These are phyloP conservation scores for Coemansia sp. DNA, from an alignment of 192 early-diverging fungal species.

Conservation along the genomic window DNA sequence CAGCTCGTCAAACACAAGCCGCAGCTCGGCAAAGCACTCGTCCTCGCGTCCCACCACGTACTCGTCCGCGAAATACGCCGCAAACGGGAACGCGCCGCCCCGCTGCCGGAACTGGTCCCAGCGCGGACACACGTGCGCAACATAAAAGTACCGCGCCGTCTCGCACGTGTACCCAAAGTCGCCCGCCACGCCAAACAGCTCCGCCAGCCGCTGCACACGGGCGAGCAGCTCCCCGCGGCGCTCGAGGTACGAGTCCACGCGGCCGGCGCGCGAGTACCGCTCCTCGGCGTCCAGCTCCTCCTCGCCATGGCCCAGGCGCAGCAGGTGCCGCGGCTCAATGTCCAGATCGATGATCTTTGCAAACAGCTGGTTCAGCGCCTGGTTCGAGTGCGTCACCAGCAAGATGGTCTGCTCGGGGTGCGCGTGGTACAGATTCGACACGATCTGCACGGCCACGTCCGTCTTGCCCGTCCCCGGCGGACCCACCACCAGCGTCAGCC, in stretches of 20 bases:
- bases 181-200: conserved; percentile 71
- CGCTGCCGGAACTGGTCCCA: conserved; percentile 71
- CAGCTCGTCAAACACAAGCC: conserved; percentile 80
- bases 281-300: conserved; percentile 81
- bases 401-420: conserved; percentile 86
- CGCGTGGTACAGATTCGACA: conserved; percentile 93
- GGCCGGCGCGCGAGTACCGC: conserved; percentile 89
- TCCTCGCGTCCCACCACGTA: conserved; percentile 51
- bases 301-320: conserved; percentile 93
- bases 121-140: conserved; percentile 66
- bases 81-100: conserved; percentile 75
- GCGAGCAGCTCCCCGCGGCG: conserved; percentile 69
- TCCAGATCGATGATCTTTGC: conserved; percentile 91
- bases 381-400: conserved; percentile 94
- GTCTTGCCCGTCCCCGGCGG: conserved; percentile 99
- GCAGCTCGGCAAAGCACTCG: conserved; percentile 82
- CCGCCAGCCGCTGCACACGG: conserved; percentile 75
- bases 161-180: conserved; percentile 92
- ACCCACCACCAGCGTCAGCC: conserved; percentile 92
- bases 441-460: conserved; percentile 95
- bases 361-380: conserved; percentile 98
- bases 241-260: conserved; percentile 90
- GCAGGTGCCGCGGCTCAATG: conserved; percentile 90
- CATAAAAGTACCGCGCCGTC: conserved; percentile 87
- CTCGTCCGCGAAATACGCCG: conserved; percentile 60